Evolutionary conservation across 2,329 filamentous ascomycete species (phyloP), one percentile per base, ranked within the genome.

Genomic region (Eutypella sp.): DNA sequence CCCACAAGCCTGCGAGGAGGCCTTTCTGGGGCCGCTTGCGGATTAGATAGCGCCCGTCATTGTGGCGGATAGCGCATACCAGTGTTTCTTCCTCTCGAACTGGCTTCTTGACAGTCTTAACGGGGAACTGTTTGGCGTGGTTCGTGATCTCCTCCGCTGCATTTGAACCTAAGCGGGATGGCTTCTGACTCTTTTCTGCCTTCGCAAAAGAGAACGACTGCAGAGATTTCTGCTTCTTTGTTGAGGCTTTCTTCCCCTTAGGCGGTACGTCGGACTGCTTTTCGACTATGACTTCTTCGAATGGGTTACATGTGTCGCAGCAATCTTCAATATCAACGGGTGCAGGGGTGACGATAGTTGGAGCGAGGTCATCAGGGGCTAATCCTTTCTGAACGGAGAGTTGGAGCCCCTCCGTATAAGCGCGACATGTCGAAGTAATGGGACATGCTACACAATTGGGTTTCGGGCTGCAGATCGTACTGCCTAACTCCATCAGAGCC

Each of bases 401-500:
- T 0, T 60, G 52, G 3, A 64, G 44, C 1, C 75, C 77, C 47
- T 81, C 78, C 3, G 56, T 56, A 52, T 75, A 79, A 0, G 69
- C 75, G 5, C 73, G 72, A 49, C 78, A 81, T 0, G 73, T 78
- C 2, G 62, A 59, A 0, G 64, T 73, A 40, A 81, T 67, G 1
- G 78, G 78, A 45, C 78, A 81, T 1, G 56, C 55, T 2, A 60
- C 61, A 52, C 81, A 84, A 42, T 76, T 74, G 1, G 81, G 81
- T 52, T 76, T 76, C 1, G 81, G 80, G 6, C 72, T 73, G 53
- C 81, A 84, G 2, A 84, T 58, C 0, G 81, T 84, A 50, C 79
- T 82, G 3, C 81, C 81, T 4, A 84, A 67, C 56, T 84, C 81
- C 81, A 84, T 84, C 22, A 84, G 62, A 1, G 77, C 81, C 57